phyloP scores from a whole-genome alignment of 2,329 filamentous ascomycete species.

The Dactylellina cionopaga region DNA sequence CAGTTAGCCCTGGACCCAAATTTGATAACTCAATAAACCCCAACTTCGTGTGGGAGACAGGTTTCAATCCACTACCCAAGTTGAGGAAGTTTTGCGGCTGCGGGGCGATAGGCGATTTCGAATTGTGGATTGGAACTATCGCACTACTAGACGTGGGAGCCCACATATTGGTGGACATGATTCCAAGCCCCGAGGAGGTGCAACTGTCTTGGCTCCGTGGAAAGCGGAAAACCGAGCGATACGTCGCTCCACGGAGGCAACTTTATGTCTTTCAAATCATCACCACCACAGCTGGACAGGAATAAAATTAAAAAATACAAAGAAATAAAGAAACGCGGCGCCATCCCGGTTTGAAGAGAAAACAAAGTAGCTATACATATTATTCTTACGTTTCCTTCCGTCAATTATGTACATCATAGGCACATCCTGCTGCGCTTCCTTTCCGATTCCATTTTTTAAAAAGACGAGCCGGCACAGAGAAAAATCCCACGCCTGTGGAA shows the following conservation, averaged over 20 bases:
- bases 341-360: no score
- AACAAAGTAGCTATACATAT: no score
- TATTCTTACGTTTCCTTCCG: no score
- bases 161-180: no score
- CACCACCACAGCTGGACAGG: constrained; percentile 25
- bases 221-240: constrained; percentile 28
- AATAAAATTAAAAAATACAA: no score
- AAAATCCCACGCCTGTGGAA: constrained; percentile 53
- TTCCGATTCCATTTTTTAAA: constrained; percentile 2
- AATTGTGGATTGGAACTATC: constrained; percentile 5
- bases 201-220: constrained; percentile 13
- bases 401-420: no score
- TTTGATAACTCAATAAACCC: constrained; percentile 29
- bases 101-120: constrained; percentile 11
- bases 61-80: constrained; percentile 17
- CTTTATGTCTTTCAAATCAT: background rate
- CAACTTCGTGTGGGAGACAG: constrained; percentile 1
- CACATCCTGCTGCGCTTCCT: constrained; percentile 14
- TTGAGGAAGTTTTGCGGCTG: constrained; percentile 31
- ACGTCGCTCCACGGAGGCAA: constrained; percentile 32
- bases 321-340: constrained; percentile 13
- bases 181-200: constrained; percentile 12
- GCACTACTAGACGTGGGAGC: no score
- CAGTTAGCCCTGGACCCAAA: constrained; percentile 4
- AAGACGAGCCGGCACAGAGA: constrained; percentile 18